Evolutionary conservation across 257 asterid genomes (phyloP).

Genomic region (Hygrophila difformis): DNA sequence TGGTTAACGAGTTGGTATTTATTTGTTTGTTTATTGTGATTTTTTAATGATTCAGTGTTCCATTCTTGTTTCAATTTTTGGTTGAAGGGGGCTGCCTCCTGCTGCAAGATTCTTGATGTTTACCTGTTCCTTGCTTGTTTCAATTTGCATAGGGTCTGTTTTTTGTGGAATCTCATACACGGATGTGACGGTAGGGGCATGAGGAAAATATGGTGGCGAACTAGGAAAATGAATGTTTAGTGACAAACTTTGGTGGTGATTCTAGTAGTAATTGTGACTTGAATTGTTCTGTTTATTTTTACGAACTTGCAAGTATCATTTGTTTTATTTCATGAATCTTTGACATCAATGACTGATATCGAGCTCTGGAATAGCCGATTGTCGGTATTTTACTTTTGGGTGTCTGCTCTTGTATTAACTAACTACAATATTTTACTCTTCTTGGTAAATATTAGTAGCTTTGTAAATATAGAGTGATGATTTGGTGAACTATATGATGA

Average conservation of each 20-base stretch:
- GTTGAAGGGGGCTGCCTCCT: neutral
- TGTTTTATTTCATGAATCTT: neutral
- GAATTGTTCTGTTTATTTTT: neutral
- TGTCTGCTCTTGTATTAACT: neutral
- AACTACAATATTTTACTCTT: neutral
- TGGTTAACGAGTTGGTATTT: neutral
- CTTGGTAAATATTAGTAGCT: neutral
- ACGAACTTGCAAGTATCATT: neutral
- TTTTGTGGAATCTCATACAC: conserved; percentile 9
- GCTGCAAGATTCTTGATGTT: conserved; percentile 4
- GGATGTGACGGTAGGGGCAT: conserved; percentile 7
- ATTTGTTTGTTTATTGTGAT: neutral
- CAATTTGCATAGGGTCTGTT: neutral
- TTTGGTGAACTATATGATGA: too few species aligned
- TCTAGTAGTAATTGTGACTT: neutral
- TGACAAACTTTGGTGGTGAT: neutral
- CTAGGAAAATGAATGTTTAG: neutral
- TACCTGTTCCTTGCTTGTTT: neutral
- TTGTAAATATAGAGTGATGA: too few species aligned
- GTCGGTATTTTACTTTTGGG: neutral
- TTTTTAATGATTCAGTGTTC: too few species aligned
- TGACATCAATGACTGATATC: neutral
- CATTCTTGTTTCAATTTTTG: too few species aligned
- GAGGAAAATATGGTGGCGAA: neutral
- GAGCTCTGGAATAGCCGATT: neutral